These are phyloP conservation scores for Geotrichum restrictum DNA, from an alignment of 1,139 yeast species.

Conservation along the genomic window DNA sequence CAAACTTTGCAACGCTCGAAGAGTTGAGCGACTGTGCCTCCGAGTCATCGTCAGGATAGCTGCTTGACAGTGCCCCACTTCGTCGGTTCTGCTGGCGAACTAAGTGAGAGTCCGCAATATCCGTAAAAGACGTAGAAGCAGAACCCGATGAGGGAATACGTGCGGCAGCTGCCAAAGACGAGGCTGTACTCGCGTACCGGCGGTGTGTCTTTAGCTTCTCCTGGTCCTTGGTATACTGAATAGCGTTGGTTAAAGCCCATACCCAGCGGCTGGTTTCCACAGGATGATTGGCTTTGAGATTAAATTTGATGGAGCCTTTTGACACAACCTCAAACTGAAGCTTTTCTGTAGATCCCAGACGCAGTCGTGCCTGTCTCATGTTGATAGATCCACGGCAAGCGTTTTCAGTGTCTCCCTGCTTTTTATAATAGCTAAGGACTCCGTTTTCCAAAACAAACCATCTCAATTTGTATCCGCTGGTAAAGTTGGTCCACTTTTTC, in stretches of 20 bases:
- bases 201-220: conserved; percentile 28
- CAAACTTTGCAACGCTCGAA: conserved; percentile 17
- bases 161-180: background rate
- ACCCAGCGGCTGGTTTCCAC: conserved; percentile 96
- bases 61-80: conserved; percentile 50
- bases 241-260: conserved; percentile 90
- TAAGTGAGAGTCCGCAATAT: background rate
- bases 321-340: conserved; percentile 83
- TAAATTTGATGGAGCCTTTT: conserved; percentile 66
- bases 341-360: conserved; percentile 87
- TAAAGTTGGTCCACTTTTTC: conserved; percentile 95
- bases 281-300: conserved; percentile 87
- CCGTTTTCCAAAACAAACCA: conserved; percentile 91
- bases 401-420: conserved; percentile 79
- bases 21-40: conserved; percentile 17
- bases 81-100: conserved; percentile 4
- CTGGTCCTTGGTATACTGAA: conserved; percentile 75
- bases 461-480: conserved; percentile 88
- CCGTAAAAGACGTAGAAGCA: background rate
- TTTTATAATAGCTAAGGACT: conserved; percentile 78
- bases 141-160: background rate
- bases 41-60: conserved; percentile 28
- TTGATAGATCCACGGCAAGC: conserved; percentile 90
- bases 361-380: conserved; percentile 74
- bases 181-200: conserved; percentile 25